phyloP scores from a whole-genome alignment of 2,329 filamentous ascomycete species.

The Cladosporium sp. region DNA sequence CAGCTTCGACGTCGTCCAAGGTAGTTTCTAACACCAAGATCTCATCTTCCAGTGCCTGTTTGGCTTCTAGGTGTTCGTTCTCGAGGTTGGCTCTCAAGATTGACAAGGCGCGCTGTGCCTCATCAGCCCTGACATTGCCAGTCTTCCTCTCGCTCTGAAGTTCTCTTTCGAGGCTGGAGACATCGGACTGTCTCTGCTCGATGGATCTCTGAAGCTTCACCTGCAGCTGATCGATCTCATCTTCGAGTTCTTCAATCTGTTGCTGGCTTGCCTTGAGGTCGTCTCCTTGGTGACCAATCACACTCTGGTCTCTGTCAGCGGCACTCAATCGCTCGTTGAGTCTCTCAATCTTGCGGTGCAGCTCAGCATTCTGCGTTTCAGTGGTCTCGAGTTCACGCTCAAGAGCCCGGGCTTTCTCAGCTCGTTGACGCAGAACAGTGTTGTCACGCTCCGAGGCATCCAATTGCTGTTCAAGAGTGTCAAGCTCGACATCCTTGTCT shows the following conservation, averaged over 20 bases:
- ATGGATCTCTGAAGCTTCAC: slow-evolving; percentile 39
- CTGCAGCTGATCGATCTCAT: slow-evolving; percentile 43
- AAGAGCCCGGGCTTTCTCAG: slow-evolving; percentile 29
- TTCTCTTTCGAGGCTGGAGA: slow-evolving; percentile 45
- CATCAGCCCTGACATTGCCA: slow-evolving; percentile 28
- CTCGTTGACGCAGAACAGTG: slow-evolving; percentile 20
- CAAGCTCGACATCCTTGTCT: slow-evolving; percentile 40
- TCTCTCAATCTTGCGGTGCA: slow-evolving; percentile 29
- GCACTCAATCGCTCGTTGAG: slow-evolving; percentile 26
- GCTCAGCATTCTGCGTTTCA: slow-evolving; percentile 34
- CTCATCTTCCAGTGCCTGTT: slow-evolving; percentile 58
- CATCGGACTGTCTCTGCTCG: slow-evolving; percentile 35
- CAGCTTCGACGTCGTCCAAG: slow-evolving; percentile 44
- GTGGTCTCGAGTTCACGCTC: slow-evolving; percentile 36
- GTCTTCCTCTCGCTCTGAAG: slow-evolving; percentile 37
- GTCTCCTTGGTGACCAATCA: slow-evolving; percentile 31
- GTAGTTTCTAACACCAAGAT: slow-evolving; percentile 49
- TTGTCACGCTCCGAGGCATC: slow-evolving; percentile 29
- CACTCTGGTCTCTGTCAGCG: slow-evolving; percentile 31
- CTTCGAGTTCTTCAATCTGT: slow-evolving; percentile 40
- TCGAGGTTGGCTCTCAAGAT: slow-evolving; percentile 55
- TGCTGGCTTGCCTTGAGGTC: slow-evolving; percentile 26
- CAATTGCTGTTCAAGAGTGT: slow-evolving; percentile 30
- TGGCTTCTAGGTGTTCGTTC: slow-evolving; percentile 32
- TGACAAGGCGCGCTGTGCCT: slow-evolving; percentile 44